Evolutionary conservation across 495 filamentous ascomycete species (phyloP), one percentile per base, ranked within the genome.

Genomic region (Daldinia loculata): DNA sequence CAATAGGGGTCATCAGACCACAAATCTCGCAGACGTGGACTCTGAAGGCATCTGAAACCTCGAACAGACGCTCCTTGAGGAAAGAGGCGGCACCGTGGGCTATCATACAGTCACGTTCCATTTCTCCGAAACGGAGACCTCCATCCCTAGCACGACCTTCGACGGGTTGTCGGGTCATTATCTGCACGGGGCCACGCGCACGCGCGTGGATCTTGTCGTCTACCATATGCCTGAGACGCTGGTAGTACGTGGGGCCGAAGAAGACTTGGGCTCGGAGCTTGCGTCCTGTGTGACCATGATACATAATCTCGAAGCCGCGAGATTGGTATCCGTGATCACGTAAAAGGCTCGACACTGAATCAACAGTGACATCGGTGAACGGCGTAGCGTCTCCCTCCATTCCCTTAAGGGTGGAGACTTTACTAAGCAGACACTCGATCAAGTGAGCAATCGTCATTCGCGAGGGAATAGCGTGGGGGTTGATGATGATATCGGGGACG

Each of bases 21-120:
- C 95, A 99, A 76, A 98, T 95, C 80, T 99, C 95, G 81, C 95
- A 99, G 67, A 99, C 91, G 78, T 99, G 96, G 58, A 99, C 96
- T 72, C 93, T 85, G 87, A 97, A 98, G n/a, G 95, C 94, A 81
- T 99, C 95, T 63, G 91, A 94, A 48, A 98, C 96, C 79, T 98
- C 94, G 72, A 99, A 98, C 68, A 99, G 83, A 69, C 95, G 86
- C 86, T 99, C 95, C 84, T 98, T 98, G 78, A 99, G 84, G 88
- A 99, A 98, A 4, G 93, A 89, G 68, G 92, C 93, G 29, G 95
- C 95, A 77, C 95, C 95, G 80, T 99, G 96, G 30, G 96, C 91
- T 80, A 99, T 98, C 96, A 99, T 98, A 82, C 95, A 99, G 87
- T 99, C 95, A 80, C 95, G 94, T 82, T 99, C 95, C 95, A 99